Conservation (phyloP, 192 early-diverging fungal genomes). For the Backusella liffmaniae region DNA sequence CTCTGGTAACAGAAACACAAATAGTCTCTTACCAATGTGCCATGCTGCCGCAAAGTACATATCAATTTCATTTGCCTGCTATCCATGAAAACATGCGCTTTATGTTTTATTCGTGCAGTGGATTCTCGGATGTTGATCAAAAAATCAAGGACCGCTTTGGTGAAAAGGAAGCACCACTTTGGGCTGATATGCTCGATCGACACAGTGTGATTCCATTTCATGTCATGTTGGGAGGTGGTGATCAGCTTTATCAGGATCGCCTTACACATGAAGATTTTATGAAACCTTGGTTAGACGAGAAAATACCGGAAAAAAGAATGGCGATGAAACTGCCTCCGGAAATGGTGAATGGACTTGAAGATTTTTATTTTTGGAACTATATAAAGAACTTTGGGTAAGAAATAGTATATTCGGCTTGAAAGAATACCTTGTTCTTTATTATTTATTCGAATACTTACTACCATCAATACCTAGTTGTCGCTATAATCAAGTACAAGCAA, state of each 20-base stretch:
- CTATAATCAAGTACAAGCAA: slow-evolving; percentile 20
- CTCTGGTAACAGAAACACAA: slow-evolving; percentile 44
- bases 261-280: slow-evolving; percentile 24
- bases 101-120: slow-evolving; percentile 70
- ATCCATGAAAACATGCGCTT: slow-evolving; percentile 55
- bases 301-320: slow-evolving; percentile 14
- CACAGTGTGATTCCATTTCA: slow-evolving; percentile 58
- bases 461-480: neutral
- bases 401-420: neutral
- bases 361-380: slow-evolving; percentile 33
- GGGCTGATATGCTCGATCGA: slow-evolving; percentile 63
- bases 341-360: slow-evolving; percentile 19
- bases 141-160: slow-evolving; percentile 20
- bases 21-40: slow-evolving; percentile 25
- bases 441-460: slow-evolving; percentile 41
- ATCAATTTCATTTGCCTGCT: slow-evolving; percentile 31
- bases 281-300: slow-evolving; percentile 23
- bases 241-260: slow-evolving; percentile 59
- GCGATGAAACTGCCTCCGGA: slow-evolving; percentile 1
- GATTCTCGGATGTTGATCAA: slow-evolving; percentile 48
- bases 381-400: slow-evolving; percentile 24
- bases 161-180: slow-evolving; percentile 48
- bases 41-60: slow-evolving; percentile 38
- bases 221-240: slow-evolving; percentile 69
- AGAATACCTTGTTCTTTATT: neutral